Evolutionary conservation across 805 yeast genomes (phyloP), one percentile per base, ranked within the genome.

Genomic region (Saccharomycopsis javanensis): DNA sequence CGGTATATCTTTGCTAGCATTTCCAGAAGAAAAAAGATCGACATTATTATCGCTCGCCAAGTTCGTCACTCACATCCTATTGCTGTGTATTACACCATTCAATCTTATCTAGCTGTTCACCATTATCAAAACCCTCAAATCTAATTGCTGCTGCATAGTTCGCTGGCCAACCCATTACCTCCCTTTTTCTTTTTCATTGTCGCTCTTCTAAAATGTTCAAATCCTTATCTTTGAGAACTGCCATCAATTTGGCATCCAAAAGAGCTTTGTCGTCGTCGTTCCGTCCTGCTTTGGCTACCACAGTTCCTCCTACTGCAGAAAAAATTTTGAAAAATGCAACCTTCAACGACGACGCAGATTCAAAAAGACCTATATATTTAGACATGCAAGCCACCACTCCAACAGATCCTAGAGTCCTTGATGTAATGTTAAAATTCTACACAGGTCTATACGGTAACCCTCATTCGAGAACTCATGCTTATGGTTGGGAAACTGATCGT

Each of bases 361-460:
- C 94, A 55, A 76, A 86, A 8, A 80, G 97, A 64, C 99, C 99
- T 8, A 94, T 94, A 61, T 94, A 94, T 71, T 74, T 94, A 66
- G 99, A 94, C 67, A 91, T 91, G 79, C 99, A 94, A 73, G 98
- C 99, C 31, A 94, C 99, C 0, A 92, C 99, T 0, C 99, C 98
- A 28, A 87, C 94, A 1, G 99, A 94, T 68, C 99, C 99, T 33
- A 78, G 99, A 57, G 99, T 94, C 8, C 72, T 94, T 64, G 96
- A 88, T 68, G 85, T 82, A 64, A 89, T 88, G 96, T 69, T 88
- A 64, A 81, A 80, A 64, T 89, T 85, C 67, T 86, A 81, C 70
- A 92, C 98, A 1, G 98, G 98, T 3, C 76, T 88, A 57, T 94
- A 89, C 69, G 99, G 99, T 61, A 94, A 94, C 70, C 99, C 99